Base-by-base conservation (phyloP, 2,329 filamentous ascomycete genomes). In the Chaetomium globosum region DNA sequence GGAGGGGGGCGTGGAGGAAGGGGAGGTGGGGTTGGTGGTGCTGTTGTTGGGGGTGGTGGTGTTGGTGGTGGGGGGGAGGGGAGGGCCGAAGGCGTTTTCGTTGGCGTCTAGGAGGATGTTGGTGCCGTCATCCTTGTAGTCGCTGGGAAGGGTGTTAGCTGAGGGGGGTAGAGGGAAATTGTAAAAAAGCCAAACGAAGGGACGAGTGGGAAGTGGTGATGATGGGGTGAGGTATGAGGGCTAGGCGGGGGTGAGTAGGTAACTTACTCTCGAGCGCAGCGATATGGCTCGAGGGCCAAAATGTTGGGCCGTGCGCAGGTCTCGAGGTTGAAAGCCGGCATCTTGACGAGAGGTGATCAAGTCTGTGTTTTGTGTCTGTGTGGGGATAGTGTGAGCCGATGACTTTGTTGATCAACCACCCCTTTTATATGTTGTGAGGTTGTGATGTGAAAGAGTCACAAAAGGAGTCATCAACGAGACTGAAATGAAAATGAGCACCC, bases 71-170 rank as follows among this genome's bases (percentile, higher is more conserved):
- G 75, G 7, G 39, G 81, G 77, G 59, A 81, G 80, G 1, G 91
- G 89, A 0, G 95, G 94, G 0, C 95, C 95, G 74, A 90, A 97
- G 66, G 95, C 93, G 75, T 99, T 99, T 80, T 99, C 95, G 74
- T 99, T 99, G 72, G 95, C 95, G 76, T 99, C 95, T 70, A 99
- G 90, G 60, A 99, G 89, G 73, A 98, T 88, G 75, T 98, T 98
- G 65, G 88, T 94, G 71, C 95, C 95, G 76, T 99, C 91, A 77
- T 99, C 94, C 81, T 99, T 97, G 85, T 99, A 98, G 85, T 99
- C 95, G 81, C 92, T 96, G 75, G 59, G 56, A 72, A 70, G 74
- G 71, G 75, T 36, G 30, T 61, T 57, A 43, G 21, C 39, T 48
- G n/a, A 36, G 9, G 8, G 46, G 19, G 46, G n/a, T 23, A 4